A percentile compares a stretch with the other conserved stretches of the same genome.
phyloP scores from a whole-genome alignment of 805 yeast species.

The Torulaspora gathmanii region DNA sequence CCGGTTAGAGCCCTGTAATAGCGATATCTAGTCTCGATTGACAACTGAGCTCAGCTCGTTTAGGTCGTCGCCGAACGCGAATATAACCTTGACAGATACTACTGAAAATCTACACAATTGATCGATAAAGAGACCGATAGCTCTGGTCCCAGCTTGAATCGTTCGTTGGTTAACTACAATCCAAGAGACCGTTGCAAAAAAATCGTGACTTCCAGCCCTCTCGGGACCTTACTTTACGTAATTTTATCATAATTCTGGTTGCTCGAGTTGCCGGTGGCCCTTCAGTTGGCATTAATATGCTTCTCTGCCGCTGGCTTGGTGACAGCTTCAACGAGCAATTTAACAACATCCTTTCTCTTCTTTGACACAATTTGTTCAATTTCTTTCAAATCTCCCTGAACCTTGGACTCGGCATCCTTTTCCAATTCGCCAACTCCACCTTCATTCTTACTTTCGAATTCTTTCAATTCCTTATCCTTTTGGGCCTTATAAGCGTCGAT shows the following conservation, averaged over 20 bases:
- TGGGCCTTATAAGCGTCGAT: constrained; percentile 77
- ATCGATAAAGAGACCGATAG: neutral
- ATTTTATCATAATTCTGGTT: constrained; percentile 3
- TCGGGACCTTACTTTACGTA: neutral
- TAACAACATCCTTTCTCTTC: constrained; percentile 64
- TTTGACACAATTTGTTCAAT: constrained; percentile 59
- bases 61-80: constrained; percentile 2
- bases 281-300: constrained; percentile 62
- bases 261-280: neutral
- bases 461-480: constrained; percentile 77
- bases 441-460: constrained; percentile 67
- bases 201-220: neutral
- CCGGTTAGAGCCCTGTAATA: neutral
- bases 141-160: neutral
- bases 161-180: neutral
- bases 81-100: neutral
- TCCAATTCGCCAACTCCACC: constrained; percentile 49
- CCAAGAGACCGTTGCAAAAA: neutral
- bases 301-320: constrained; percentile 74
- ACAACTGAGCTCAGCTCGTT: constrained; percentile 1
- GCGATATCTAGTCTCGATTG: neutral
- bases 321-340: constrained; percentile 74
- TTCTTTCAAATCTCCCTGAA: constrained; percentile 63
- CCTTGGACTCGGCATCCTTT: constrained; percentile 69
- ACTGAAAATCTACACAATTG: neutral